Base-by-base conservation (phyloP, 176 grass and related monocot species). In the Paspalum vaginatum region DNA sequence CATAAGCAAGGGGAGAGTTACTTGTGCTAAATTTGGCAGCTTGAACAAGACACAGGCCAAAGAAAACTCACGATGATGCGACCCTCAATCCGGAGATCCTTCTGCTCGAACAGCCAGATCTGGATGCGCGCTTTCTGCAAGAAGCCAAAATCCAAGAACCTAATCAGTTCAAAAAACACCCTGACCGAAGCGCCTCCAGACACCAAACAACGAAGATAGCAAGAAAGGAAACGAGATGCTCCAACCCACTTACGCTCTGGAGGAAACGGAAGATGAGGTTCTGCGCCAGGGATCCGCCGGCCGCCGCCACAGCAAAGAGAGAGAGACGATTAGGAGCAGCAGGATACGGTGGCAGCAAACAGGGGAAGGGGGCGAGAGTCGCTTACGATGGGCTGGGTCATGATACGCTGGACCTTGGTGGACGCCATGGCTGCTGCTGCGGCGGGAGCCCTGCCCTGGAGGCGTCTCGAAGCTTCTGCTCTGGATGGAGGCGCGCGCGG, bases 41-140 rank as follows among this genome's bases (percentile, higher is more conserved):
- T 72, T 20, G 16, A 32, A 4, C 32, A 45, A n/a, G 15, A 59
- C 50, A 76, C 11, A 9, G 12, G 7, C 20, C 12, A 7, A 79
- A 49, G 18, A 53, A 84, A 68, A 90, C 86, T 87, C 65, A 98
- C 88, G 17, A 98, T 98, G 66, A 98, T 98, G 61, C 92, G 87
- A 24, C 92, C 96, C 80, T 98, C 90, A 26, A 95, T 98, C 67
- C 92, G 89, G 78, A 95, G 82, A 84, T 98, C 92, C 85, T 93
- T 98, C 81, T 98, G 90, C 90, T 98, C 92, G 61, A 93, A 98
- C 3, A 98, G 90, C 92, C 96, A 98, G 77, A 98, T 93, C 84
- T 93, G 92, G 44, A 95, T 98, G 73, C 92, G 88, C 78, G 92
- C 92, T 95, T 98, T 98, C 96, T 98, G 84, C 76, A 87, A 20